A percentile compares a stretch with the other conserved stretches of the same genome.
Conservation (phyloP, 768 basidiomycete species). For the Pluteus cervinus region DNA sequence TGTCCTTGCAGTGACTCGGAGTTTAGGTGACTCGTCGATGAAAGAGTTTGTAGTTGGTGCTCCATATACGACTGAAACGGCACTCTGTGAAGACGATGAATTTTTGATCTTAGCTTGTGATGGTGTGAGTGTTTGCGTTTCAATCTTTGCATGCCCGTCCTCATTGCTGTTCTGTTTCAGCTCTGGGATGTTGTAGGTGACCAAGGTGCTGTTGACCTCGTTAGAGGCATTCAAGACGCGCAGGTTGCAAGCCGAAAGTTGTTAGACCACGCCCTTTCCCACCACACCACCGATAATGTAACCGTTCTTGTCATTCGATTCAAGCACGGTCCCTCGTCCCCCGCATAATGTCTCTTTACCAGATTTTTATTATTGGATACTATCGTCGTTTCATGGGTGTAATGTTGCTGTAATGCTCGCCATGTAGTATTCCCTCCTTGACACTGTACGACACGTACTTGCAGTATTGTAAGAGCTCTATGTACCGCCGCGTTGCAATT, state of each 20-base stretch:
- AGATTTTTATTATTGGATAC: background rate
- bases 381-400: background rate
- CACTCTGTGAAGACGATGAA: constrained; percentile 86
- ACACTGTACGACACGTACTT: too few relatives aligned
- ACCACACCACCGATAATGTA: constrained; percentile 94
- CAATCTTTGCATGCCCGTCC: constrained; percentile 2
- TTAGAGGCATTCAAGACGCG: constrained; percentile 66
- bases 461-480: too few relatives aligned
- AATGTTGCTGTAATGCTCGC: background rate
- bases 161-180: constrained; percentile 33
- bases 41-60: constrained; percentile 99
- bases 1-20: constrained; percentile 92
- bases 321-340: too few relatives aligned
- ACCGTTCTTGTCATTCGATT: constrained; percentile 87
- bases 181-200: constrained; percentile 96
- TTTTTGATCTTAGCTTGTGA: constrained; percentile 96
- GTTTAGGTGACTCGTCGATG: constrained; percentile 96
- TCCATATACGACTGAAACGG: constrained; percentile 98
- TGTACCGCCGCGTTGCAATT: too few relatives aligned
- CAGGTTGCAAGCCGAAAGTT: constrained; percentile 74
- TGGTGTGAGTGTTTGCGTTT: constrained; percentile 58
- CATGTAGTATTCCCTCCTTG: too few relatives aligned
- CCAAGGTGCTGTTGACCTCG: constrained; percentile 83
- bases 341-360: constrained; percentile 1
- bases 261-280: constrained; percentile 77